phyloP scores from a whole-genome alignment of 345 rosid genomes.

The Arabidopsis arenosa region DNA sequence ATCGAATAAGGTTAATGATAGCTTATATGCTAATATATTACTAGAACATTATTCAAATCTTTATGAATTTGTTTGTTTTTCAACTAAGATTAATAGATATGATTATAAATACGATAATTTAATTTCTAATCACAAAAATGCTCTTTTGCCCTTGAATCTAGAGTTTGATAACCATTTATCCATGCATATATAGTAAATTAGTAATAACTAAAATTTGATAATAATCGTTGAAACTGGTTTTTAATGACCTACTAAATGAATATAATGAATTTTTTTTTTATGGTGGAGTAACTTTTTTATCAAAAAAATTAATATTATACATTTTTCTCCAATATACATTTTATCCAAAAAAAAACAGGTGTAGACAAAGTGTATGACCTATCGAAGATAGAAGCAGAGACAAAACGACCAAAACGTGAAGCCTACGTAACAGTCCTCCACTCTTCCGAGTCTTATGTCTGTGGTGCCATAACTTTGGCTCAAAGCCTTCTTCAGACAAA shows the following conservation, averaged over 20 bases:
- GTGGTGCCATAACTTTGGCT: conserved; percentile 90
- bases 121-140: background rate
- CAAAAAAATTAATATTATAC: background rate
- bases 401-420: conserved; percentile 62
- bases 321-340: background rate
- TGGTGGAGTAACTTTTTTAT: too few relatives aligned
- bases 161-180: background rate
- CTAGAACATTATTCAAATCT: background rate
- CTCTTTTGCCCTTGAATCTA: background rate
- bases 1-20: conserved; percentile 24
- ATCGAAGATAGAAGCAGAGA: conserved; percentile 56
- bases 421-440: conserved; percentile 93
- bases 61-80: background rate
- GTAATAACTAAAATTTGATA: too few relatives aligned
- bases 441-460: conserved; percentile 82
- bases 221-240: too few relatives aligned
- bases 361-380: conserved; percentile 64
- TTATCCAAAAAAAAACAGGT: conserved; percentile 47
- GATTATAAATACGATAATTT: background rate
- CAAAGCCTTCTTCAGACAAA: conserved; percentile 84
- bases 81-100: conserved; percentile 5
- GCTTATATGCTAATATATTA: background rate
- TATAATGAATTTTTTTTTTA: too few relatives aligned
- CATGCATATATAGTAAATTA: too few relatives aligned
- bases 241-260: too few relatives aligned